These are phyloP conservation scores for Cystobasidium pallidum DNA, from an alignment of 1,284 basidiomycete genomes.

Conservation along the genomic window DNA sequence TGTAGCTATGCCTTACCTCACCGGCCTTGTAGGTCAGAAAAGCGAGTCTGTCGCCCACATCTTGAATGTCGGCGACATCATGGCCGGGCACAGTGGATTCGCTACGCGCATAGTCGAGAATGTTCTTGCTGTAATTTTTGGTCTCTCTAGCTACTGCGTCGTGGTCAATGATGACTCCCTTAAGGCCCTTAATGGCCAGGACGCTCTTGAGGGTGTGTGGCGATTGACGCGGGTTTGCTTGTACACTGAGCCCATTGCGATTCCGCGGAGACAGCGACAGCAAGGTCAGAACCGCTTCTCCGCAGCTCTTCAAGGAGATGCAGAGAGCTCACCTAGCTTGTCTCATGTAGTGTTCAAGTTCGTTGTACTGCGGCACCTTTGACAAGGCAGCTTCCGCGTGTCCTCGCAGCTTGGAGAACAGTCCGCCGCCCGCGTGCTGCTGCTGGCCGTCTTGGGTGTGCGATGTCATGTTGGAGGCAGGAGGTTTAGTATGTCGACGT, in stretches of 20 bases:
- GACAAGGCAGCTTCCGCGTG: slow-evolving; percentile 25
- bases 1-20: slow-evolving; percentile 39
- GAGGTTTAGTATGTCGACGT: background rate
- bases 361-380: slow-evolving; percentile 39
- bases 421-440: slow-evolving; percentile 15
- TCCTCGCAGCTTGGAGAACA: slow-evolving; percentile 31
- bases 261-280: background rate
- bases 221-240: slow-evolving; percentile 33
- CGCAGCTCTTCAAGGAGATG: background rate
- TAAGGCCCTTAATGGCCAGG: slow-evolving; percentile 49
- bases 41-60: slow-evolving; percentile 51
- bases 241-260: slow-evolving; percentile 5
- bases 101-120: slow-evolving; percentile 49
- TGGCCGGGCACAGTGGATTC: slow-evolving; percentile 45
- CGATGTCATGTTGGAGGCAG: slow-evolving; percentile 12
- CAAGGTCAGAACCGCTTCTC: background rate
- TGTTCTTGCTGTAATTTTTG: slow-evolving; percentile 45
- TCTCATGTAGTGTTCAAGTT: slow-evolving; percentile 35
- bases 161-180: slow-evolving; percentile 46
- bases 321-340: slow-evolving; percentile 23
- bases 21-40: slow-evolving; percentile 49
- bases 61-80: slow-evolving; percentile 49
- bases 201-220: slow-evolving; percentile 48
- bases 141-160: slow-evolving; percentile 46
- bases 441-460: slow-evolving; percentile 5